A percentile compares a stretch with the other conserved stretches of the same genome.
These are phyloP conservation scores for Hylodesmum podocarpum DNA, from an alignment of 306 rosid genomes.

Conservation along the genomic window DNA sequence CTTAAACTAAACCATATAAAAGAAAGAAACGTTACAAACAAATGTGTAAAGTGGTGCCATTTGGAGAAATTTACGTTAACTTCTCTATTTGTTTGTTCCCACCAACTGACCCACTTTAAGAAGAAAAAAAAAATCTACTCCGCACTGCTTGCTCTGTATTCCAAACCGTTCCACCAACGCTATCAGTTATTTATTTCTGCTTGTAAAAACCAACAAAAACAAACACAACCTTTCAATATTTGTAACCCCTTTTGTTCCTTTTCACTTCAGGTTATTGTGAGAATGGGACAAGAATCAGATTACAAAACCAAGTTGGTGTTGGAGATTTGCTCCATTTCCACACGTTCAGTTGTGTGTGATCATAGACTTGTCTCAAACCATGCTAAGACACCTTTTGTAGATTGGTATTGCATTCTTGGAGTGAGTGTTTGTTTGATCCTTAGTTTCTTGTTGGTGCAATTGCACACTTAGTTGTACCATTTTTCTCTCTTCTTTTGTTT, in stretches of 20 bases:
- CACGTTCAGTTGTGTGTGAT: conserved; percentile 47
- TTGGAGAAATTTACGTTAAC: conserved; percentile 50
- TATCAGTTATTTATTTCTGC: neutral
- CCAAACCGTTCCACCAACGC: conserved; percentile 70
- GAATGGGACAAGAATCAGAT: conserved; percentile 61
- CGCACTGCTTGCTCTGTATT: conserved; percentile 55
- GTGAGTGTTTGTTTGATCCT: conserved; percentile 50
- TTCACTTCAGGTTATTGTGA: conserved; percentile 26
- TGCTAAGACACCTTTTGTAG: conserved; percentile 46
- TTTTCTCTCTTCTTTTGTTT: neutral
- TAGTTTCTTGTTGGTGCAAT: neutral
- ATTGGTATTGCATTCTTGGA: conserved; percentile 89
- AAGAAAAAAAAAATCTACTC: conserved; percentile 34
- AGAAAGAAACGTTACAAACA: neutral
- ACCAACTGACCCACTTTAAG: conserved; percentile 60
- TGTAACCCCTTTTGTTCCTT: conserved; percentile 31
- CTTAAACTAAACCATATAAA: neutral
- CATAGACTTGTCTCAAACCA: conserved; percentile 49
- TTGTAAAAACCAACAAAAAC: conserved; percentile 15
- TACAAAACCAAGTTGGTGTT: conserved; percentile 63
- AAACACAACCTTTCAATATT: conserved; percentile 29
- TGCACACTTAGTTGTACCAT: neutral
- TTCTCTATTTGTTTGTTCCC: conserved; percentile 34
- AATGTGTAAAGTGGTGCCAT: conserved; percentile 35
- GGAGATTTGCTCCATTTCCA: conserved; percentile 72